A percentile compares a stretch with the other conserved stretches of the same genome.
These are phyloP conservation scores for Pleurotus ostreatus DNA, from an alignment of 768 basidiomycete genomes.

Conservation along the genomic window DNA sequence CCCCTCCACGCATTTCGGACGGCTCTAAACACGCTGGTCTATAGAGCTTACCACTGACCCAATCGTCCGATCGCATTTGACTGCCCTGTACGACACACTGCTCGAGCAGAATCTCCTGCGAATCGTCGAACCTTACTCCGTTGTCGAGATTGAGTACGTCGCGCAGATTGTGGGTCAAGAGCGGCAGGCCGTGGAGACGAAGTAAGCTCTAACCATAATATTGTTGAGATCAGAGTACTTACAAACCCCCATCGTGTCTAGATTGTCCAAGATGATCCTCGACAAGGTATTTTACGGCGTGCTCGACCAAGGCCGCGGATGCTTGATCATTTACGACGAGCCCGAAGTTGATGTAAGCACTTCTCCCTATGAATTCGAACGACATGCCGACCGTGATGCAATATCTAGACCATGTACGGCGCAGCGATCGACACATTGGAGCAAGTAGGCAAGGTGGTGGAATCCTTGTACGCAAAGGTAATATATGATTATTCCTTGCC, in stretches of 20 bases:
- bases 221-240: background rate
- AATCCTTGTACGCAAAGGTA: conserved; percentile 84
- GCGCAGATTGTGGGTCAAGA: conserved; percentile 87
- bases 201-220: conserved; percentile 47
- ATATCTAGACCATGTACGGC: conserved; percentile 73
- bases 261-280: conserved; percentile 96
- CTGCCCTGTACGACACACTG: conserved; percentile 91
- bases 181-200: conserved; percentile 83
- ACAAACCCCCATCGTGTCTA: conserved; percentile 22
- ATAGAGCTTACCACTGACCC: conserved; percentile 92
- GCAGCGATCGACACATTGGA: conserved; percentile 87
- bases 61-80: conserved; percentile 92
- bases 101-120: conserved; percentile 93
- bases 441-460: conserved; percentile 92
- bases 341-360: conserved; percentile 78
- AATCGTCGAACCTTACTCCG: conserved; percentile 93
- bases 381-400: conserved; percentile 3
- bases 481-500: background rate
- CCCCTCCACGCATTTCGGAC: too few relatives aligned
- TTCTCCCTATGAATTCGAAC: background rate
- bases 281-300: conserved; percentile 94
- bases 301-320: conserved; percentile 93
- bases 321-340: conserved; percentile 87
- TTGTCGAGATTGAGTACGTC: conserved; percentile 88
- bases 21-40: too few relatives aligned